Evolutionary conservation across 2,329 filamentous ascomycete genomes (phyloP).

Genomic region (Sporothrix mexicana): DNA sequence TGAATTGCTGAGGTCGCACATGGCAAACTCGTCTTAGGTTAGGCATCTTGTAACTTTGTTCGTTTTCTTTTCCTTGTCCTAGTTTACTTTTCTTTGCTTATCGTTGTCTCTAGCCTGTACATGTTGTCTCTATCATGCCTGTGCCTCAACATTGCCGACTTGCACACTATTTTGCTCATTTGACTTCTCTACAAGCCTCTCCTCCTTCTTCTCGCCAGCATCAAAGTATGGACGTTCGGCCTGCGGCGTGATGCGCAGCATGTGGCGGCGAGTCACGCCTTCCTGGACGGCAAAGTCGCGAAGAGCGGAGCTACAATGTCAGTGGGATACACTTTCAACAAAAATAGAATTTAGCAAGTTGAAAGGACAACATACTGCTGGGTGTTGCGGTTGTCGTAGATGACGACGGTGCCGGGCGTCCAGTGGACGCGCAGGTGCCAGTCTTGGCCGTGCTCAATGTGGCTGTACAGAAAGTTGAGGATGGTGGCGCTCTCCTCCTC

Average conservation of each 20-base stretch:
- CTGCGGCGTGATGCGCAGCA: slow-evolving; percentile 44
- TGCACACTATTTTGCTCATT: not conserved
- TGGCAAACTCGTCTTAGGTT: no score
- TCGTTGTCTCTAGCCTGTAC: no score
- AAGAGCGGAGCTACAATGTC: slow-evolving; percentile 35
- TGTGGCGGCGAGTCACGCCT: slow-evolving; percentile 37
- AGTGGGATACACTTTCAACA: no score
- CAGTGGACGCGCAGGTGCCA: slow-evolving; percentile 55
- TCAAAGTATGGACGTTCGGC: slow-evolving; percentile 43
- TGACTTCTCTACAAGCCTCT: not conserved
- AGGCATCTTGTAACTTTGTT: no score
- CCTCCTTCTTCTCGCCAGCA: not conserved
- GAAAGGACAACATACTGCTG: slow-evolving; percentile 35
- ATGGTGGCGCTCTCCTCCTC: slow-evolving; percentile 52
- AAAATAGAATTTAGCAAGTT: no score
- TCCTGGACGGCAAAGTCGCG: slow-evolving; percentile 37
- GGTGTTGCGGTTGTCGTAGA: slow-evolving; percentile 45
- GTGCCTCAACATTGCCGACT: not conserved
- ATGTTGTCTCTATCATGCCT: no score
- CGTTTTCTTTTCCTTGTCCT: no score
- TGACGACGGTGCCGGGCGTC: slow-evolving; percentile 52
- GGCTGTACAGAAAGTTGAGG: slow-evolving; percentile 52
- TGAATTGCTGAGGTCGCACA: no score
- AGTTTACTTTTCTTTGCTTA: no score
- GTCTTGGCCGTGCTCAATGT: slow-evolving; percentile 55